Percentiles rank a stretch among this genome's conserved stretches.
Conservation (phyloP, 352 stramenopile species). For the Halophytophthora batemanensis region DNA sequence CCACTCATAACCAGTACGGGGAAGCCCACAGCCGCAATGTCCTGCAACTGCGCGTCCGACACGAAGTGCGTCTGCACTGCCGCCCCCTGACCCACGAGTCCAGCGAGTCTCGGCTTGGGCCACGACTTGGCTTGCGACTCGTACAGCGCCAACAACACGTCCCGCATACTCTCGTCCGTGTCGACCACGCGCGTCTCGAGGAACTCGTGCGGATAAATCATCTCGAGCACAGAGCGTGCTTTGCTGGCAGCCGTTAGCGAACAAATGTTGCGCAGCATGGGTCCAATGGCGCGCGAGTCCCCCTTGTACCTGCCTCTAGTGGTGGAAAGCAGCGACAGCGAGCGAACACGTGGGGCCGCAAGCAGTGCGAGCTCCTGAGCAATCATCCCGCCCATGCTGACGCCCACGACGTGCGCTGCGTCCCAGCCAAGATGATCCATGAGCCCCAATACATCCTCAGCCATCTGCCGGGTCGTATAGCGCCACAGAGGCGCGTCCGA, state of each 20-base stretch:
- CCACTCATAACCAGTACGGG: conserved; percentile 50
- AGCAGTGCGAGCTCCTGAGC: conserved; percentile 43
- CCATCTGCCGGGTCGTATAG: conserved; percentile 59
- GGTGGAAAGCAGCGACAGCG: conserved; percentile 50
- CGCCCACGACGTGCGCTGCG: conserved; percentile 37
- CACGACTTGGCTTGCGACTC: conserved; percentile 22
- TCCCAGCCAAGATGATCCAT: conserved; percentile 62
- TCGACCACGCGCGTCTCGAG: conserved; percentile 30
- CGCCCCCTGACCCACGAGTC: conserved; percentile 31
- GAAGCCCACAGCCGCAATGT: conserved; percentile 38
- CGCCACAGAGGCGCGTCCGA: conserved; percentile 37
- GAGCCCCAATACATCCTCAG: conserved; percentile 45
- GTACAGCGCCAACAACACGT: conserved; percentile 27
- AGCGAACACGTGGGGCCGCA: conserved; percentile 42
- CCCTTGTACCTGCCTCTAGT: conserved; percentile 45
- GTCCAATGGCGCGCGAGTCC: conserved; percentile 28
- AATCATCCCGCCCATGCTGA: conserved; percentile 63
- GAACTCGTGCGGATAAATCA: conserved; percentile 39
- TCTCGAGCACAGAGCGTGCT: conserved; percentile 32
- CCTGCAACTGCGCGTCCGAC: conserved; percentile 39
- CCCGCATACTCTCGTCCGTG: conserved; percentile 25
- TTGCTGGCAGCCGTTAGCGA: conserved; percentile 31
- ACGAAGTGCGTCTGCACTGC: conserved; percentile 46
- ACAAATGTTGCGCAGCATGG: conserved; percentile 37
- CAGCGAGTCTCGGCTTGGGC: conserved; percentile 18